phyloP scores from a whole-genome alignment of 495 filamentous ascomycete species.

The Podospora pseudoanserina region DNA sequence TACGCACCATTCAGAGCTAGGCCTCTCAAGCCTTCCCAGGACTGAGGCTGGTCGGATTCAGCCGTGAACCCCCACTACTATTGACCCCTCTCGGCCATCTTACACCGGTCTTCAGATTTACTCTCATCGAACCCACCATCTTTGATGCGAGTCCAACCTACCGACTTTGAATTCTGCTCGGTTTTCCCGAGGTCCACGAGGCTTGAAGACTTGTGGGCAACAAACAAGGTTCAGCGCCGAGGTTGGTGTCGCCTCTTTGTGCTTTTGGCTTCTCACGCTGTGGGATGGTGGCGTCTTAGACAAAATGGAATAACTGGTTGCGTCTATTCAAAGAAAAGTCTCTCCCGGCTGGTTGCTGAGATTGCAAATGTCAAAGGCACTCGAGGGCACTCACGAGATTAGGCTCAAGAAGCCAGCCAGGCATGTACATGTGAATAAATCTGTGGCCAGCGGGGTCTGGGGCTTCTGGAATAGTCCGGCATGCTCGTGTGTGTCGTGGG shows the following conservation, averaged over 20 bases:
- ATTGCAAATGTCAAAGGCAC: neutral
- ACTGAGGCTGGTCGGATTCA: constrained; percentile 12
- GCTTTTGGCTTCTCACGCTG: neutral
- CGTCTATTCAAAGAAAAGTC: neutral
- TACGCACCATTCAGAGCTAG: neutral
- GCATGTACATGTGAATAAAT: neutral
- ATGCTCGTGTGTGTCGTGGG: neutral
- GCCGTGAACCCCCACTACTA: constrained; percentile 2
- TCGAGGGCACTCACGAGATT: neutral
- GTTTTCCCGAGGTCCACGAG: neutral
- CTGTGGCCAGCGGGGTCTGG: neutral
- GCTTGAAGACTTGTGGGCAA: neutral
- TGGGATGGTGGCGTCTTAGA: neutral
- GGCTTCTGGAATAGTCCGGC: neutral
- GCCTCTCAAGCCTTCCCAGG: neutral
- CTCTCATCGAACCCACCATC: constrained; percentile 29
- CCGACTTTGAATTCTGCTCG: neutral
- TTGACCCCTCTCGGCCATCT: constrained; percentile 15
- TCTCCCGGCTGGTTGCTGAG: neutral
- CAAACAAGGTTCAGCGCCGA: neutral
- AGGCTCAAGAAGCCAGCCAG: neutral
- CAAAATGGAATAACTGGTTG: neutral
- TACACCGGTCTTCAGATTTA: constrained; percentile 30
- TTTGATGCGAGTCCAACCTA: neutral
- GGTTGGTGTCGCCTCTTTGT: neutral